Base-by-base conservation (phyloP, 345 rosid species). In the Acer negundo region DNA sequence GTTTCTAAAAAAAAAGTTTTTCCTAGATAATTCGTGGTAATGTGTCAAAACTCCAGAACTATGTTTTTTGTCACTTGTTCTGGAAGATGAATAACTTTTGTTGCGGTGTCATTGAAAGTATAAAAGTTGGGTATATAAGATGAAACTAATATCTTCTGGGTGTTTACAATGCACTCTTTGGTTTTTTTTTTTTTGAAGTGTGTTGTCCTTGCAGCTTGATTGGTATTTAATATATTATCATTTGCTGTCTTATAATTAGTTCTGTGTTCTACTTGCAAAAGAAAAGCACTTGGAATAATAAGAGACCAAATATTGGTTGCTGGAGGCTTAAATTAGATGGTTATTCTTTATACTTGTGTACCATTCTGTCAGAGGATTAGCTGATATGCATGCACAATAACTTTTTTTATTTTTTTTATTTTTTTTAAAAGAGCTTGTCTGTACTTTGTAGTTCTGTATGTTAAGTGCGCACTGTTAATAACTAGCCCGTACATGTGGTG, bases 401-500 rank as follows among this genome's bases (percentile, higher is more conserved):
- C 24, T 23, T 40, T 31, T 26, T 26, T 26, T 26, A 1, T 26
- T 26, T 0, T 26, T 26, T 26, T n/a, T n/a, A n/a, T n/a, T n/a
- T n/a, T n/a, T n/a, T n/a, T n/a, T n/a, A n/a, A n/a, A 26, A 26
- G 28, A 26, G 28, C 13, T 12, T 38, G n/a, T 11, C 75, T 20
- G n/a, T 38, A 58, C 15, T 72, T 59, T 72, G 1, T 15, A 59
- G 20, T 75, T 13, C 70, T 44, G 10, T 20, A 24, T 10, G 40
- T 76, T 35, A 24, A 31, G 47, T 40, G 35, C 66, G 58, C 23
- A 55, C 22, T 67, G 47, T 62, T 17, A 74, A 23, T 62, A 26
- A 67, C 47, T 44, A 13, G 68, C 70, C 26, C 10, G 31, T 76
- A 44, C 38, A 53, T 81, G 16, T 62, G 61, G 72, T 84, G 46